Percentiles rank a stretch among this genome's conserved stretches.
These are phyloP conservation scores for Mycena rosella DNA, from an alignment of 768 basidiomycete genomes.

Conservation along the genomic window DNA sequence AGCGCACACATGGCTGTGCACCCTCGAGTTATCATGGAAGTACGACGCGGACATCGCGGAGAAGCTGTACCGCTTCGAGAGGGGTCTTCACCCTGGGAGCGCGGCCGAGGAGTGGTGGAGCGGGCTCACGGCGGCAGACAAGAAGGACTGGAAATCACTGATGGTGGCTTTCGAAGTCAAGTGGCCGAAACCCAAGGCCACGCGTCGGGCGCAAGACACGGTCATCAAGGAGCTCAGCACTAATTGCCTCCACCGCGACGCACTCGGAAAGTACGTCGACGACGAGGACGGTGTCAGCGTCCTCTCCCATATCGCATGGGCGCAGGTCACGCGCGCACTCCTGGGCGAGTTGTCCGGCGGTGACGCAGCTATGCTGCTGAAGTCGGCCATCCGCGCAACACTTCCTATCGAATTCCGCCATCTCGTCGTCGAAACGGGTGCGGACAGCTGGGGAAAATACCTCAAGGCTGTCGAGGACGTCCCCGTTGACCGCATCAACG, in stretches of 20 bases:
- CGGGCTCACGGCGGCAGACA: neutral
- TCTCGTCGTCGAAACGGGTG: neutral
- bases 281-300: neutral
- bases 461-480: constrained; percentile 25
- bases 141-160: neutral
- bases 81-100: constrained; percentile 9
- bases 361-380: constrained; percentile 21
- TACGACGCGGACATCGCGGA: constrained; percentile 8
- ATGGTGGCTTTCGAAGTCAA: constrained; percentile 12
- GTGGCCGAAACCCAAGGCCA: constrained; percentile 21
- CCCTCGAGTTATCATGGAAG: constrained; percentile 2
- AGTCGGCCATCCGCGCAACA: neutral
- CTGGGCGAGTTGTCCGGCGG: neutral
- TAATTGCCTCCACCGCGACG: neutral
- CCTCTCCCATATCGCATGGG: constrained; percentile 10
- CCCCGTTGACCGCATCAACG: neutral
- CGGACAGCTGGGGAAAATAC: constrained; percentile 22
- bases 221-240: constrained; percentile 1
- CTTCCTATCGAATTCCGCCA: constrained; percentile 18
- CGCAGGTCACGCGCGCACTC: neutral
- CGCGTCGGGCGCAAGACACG: neutral
- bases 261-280: neutral
- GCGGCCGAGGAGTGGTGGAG: constrained; percentile 28
- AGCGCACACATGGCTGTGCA: constrained; percentile 21
- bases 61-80: no score